Base-by-base conservation (phyloP, 495 filamentous ascomycete genomes). In the Aspergillus ostianus region DNA sequence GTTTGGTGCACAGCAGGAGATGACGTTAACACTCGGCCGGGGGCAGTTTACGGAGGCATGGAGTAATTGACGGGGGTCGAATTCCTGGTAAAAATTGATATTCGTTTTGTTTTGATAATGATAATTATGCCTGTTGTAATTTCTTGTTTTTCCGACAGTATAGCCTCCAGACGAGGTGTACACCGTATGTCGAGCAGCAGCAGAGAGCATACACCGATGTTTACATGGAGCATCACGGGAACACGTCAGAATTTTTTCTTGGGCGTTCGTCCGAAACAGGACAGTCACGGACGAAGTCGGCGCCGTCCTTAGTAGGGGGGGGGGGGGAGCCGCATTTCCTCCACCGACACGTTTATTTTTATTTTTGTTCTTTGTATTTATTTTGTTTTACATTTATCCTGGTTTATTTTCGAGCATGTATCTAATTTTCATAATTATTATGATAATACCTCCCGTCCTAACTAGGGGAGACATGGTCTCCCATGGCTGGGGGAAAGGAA, bases 211-310 rank as follows among this genome's bases (percentile, higher is more conserved):
- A 17, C 12, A 41, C 36, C 36, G 36, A 41, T 41, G 36, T 41
- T 41, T 41, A 41, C 27, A 64, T 52, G 57, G 56, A 27, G 59
- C 53, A 56, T 53, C 55, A 63, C 56, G 60, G 60, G 60, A 58
- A 71, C 67, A 75, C 64, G 70, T 73, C 72, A 75, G 72, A 73
- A 68, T 72, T 73, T 75, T 75, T 62, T 17, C 36, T 52, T 29
- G 1, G 45, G 54, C 56, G 59, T 61, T 61, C 57, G 66, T 62
- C 64, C 65, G 65, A 61, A 55, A 56, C 56, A 51, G 62, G 62
- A 51, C 21, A 30, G 26, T 30, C 3, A 12, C 27, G 51, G 20
- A 53, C 36, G 36, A 41, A 32, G 29, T 32, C 29, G 29, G 29
- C 29, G 29, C 29, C 23, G 23, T 4, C 3, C 29, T 32, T n/a